These are phyloP conservation scores for Plasmodium gaboni DNA, from an alignment of 169 alveolate species.

Conservation along the genomic window DNA sequence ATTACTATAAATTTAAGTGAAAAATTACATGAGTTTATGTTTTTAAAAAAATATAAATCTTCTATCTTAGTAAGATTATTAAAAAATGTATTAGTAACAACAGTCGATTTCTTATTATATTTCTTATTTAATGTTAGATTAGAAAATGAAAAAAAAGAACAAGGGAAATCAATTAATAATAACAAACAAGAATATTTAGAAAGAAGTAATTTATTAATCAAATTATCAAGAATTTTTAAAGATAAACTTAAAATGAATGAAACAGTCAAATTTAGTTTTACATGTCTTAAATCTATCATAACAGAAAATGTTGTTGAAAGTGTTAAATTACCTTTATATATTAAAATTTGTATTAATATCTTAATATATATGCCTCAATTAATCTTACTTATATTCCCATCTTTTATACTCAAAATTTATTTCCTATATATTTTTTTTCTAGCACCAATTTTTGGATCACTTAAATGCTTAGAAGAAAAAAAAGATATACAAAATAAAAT, in stretches of 20 bases:
- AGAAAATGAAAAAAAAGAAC: constrained; percentile 32
- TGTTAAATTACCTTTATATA: constrained; percentile 57
- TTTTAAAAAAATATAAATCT: constrained; percentile 56
- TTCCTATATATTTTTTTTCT: constrained; percentile 56
- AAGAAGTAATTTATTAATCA: constrained; percentile 66
- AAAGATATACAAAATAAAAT: constrained; percentile 39
- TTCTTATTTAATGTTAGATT: constrained; percentile 50
- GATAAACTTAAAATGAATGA: constrained; percentile 50
- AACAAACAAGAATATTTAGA: constrained; percentile 13
- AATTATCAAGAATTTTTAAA: constrained; percentile 25
- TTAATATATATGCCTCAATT: constrained; percentile 65
- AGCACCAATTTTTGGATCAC: constrained; percentile 69
- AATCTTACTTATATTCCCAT: constrained; percentile 44
- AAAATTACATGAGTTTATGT: constrained; percentile 52
- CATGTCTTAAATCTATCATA: constrained; percentile 52
- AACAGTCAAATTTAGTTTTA: constrained; percentile 53
- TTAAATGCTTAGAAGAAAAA: constrained; percentile 71
- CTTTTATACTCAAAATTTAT: constrained; percentile 61
- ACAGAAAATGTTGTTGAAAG: constrained; percentile 59
- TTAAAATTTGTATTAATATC: constrained; percentile 43
- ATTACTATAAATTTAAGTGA: constrained; percentile 52
- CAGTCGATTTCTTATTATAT: constrained; percentile 42
- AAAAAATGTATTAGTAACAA: constrained; percentile 36
- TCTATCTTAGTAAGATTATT: constrained; percentile 48
- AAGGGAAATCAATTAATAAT: neutral